A percentile compares a stretch with the other conserved stretches of the same genome.
These are phyloP conservation scores for Curvularia sp. DNA, from an alignment of 2,329 filamentous ascomycete species.

Conservation along the genomic window DNA sequence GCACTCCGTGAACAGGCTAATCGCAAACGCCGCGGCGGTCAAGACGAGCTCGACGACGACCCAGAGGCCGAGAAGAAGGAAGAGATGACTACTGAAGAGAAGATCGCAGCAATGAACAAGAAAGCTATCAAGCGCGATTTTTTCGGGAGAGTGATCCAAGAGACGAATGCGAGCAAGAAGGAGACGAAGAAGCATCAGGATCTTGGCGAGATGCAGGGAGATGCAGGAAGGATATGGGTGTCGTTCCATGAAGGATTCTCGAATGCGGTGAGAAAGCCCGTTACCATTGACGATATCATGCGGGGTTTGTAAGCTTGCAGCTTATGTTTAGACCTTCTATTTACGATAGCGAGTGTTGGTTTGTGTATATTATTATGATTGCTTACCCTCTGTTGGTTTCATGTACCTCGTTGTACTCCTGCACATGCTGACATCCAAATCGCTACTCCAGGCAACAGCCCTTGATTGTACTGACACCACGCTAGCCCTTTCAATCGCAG, in stretches of 20 bases:
- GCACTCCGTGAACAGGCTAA: slow-evolving; percentile 70
- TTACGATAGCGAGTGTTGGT: not conserved
- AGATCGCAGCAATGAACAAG: slow-evolving; percentile 33
- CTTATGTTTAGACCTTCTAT: not conserved
- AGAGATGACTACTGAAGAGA: slow-evolving; percentile 29
- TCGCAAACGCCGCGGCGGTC: slow-evolving; percentile 62
- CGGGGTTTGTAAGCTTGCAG: slow-evolving; percentile 60
- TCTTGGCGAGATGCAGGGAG: slow-evolving; percentile 43
- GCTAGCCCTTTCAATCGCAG: not conserved
- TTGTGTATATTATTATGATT: not conserved
- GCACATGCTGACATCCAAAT: not conserved
- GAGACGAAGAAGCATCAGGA: slow-evolving; percentile 54
- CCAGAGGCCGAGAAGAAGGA: slow-evolving; percentile 23
- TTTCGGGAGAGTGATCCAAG: slow-evolving; percentile 75
- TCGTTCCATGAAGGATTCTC: slow-evolving; percentile 90
- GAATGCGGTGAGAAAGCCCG: slow-evolving; percentile 89
- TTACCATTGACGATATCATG: slow-evolving; percentile 81
- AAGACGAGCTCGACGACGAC: slow-evolving; percentile 30
- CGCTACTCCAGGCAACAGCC: not conserved
- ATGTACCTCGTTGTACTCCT: not conserved
- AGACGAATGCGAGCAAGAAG: slow-evolving; percentile 52
- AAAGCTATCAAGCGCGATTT: slow-evolving; percentile 75
- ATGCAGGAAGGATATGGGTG: slow-evolving; percentile 77
- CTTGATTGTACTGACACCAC: not conserved
- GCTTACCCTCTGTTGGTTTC: not conserved